phyloP scores from a whole-genome alignment of 345 rosid genomes.

The Balakata baccata region DNA sequence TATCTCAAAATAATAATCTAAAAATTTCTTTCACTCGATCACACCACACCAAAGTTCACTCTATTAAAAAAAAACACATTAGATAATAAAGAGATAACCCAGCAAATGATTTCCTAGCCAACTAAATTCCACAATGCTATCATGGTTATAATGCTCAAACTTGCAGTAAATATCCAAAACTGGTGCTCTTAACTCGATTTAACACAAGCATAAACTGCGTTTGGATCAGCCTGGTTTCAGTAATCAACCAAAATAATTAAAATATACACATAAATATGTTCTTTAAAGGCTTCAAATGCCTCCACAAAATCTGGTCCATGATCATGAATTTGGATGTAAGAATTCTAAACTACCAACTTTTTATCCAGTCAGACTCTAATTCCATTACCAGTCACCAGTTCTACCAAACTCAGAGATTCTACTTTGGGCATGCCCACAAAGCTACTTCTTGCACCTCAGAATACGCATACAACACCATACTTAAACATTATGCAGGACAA shows the following conservation, averaged over 20 bases:
- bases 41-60: neutral
- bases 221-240: neutral
- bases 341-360: neutral
- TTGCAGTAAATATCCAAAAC: neutral
- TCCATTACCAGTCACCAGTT: neutral
- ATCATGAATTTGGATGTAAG: neutral
- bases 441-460: neutral
- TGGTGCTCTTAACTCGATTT: neutral
- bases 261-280: neutral
- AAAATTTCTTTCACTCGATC: neutral
- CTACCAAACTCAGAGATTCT: neutral
- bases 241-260: neutral
- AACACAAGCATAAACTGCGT: neutral
- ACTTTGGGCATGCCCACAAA: neutral
- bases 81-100: neutral
- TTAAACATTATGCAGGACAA: neutral
- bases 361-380: neutral
- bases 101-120: neutral
- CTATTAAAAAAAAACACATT: neutral
- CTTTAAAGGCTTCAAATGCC: neutral
- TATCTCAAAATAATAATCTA: neutral
- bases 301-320: neutral
- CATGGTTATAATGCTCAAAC: neutral
- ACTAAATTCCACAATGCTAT: neutral
- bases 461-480: neutral